Evolutionary conservation across 2,329 filamentous ascomycete species (phyloP), one percentile per base, ranked within the genome.

Genomic region (Colletotrichum liriopes): DNA sequence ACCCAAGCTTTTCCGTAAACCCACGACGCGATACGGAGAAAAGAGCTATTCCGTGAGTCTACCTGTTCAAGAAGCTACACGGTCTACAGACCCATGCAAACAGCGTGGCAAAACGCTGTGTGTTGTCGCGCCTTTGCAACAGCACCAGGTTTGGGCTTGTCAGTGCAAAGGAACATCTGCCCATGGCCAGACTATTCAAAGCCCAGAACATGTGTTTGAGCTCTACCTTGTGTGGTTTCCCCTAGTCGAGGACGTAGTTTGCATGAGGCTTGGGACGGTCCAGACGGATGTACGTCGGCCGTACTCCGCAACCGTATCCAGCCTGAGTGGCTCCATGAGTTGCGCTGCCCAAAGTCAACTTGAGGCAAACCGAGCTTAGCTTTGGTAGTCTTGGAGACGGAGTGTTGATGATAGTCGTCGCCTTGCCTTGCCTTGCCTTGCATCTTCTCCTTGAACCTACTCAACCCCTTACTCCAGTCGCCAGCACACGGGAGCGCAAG

Each of bases 151-250:
- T 45, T 29, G 16, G 39, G 51, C 56, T 56, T 61, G 41, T 67
- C 49, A n/a, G 35, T 39, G 41, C 18, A n/a, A 37, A 61, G 29
- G 62, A 52, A 37, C 47, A 43, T 51, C 56, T 61, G 41, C 41
- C 56, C 43, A 59, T 20, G 35, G 7, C 18, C 45, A 20, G 29
- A 41, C 51, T 18, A 29, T 26, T 7, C 29, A 26, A 45, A 26
- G 35, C 61, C 35, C 41, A 43, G 26, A 29, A 66, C 52, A 66
- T 59, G 45, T 51, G 60, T 35, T 49, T 65, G 63, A 49, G 20
- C 37, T 51, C n/a, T n/a, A 9, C 32, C 29, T 29, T 45, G 8
- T 52, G 35, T n/a, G 47, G 23, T 32, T 45, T 35, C 37, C 37
- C 12, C 49, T 49, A 20, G 37, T 11, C 26, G 18, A 55, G 32